A percentile compares a stretch with the other conserved stretches of the same genome.
Evolutionary conservation across 805 yeast genomes (phyloP).

Genomic region (Maudiozyma pseudohumilis): DNA sequence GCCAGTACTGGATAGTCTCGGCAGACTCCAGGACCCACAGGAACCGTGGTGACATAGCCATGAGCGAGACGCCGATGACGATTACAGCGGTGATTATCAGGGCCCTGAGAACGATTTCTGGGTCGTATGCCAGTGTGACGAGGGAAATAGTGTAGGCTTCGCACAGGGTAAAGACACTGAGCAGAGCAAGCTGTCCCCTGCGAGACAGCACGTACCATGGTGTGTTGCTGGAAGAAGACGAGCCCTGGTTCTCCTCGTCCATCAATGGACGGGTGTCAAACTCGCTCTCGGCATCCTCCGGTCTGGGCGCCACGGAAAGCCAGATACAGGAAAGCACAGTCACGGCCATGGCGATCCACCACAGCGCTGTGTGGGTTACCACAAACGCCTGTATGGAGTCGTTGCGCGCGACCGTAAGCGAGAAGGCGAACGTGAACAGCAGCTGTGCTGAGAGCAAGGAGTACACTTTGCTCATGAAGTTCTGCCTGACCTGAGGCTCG

Average conservation of each 20-base stretch:
- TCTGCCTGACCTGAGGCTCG: slow-evolving; percentile 62
- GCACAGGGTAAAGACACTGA: slow-evolving; percentile 59
- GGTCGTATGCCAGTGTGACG: slow-evolving; percentile 51
- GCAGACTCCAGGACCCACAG: slow-evolving; percentile 27
- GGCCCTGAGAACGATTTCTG: slow-evolving; percentile 60
- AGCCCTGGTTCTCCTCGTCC: slow-evolving; percentile 4
- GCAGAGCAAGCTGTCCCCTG: slow-evolving; percentile 34
- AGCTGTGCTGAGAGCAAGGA: slow-evolving; percentile 58
- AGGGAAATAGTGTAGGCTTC: slow-evolving; percentile 70
- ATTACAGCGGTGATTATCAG: slow-evolving; percentile 56
- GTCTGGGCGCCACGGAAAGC: slow-evolving; percentile 50
- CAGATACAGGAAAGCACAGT: slow-evolving; percentile 57
- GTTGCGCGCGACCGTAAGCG: slow-evolving; percentile 15
- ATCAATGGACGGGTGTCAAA: too few relatives aligned
- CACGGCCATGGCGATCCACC: slow-evolving; percentile 46
- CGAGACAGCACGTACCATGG: slow-evolving; percentile 27
- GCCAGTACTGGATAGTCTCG: slow-evolving; percentile 25
- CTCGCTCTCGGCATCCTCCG: slow-evolving; percentile 40
- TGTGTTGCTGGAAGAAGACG: slow-evolving; percentile 1
- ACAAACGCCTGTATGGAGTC: slow-evolving; percentile 37
- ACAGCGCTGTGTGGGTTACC: slow-evolving; percentile 46
- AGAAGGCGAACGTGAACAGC: slow-evolving; percentile 41
- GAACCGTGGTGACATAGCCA: slow-evolving; percentile 59
- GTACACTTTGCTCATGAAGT: slow-evolving; percentile 73
- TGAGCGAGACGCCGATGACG: slow-evolving; percentile 64